Evolutionary conservation across 352 stramenopile species (phyloP).

Genomic region (Globisporangium cystogenes): DNA sequence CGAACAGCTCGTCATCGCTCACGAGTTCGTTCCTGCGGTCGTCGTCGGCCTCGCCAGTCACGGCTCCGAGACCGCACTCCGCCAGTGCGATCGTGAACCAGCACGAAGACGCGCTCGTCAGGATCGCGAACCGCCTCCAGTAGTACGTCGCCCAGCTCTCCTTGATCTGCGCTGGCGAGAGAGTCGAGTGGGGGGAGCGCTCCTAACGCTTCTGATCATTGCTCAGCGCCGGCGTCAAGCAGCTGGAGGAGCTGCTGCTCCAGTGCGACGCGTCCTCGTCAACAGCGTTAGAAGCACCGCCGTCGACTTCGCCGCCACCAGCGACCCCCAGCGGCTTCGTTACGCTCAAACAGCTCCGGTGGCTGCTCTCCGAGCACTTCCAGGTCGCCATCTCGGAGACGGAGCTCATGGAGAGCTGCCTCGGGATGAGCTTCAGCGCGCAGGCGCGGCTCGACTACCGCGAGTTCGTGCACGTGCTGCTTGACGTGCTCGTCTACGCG

Average conservation of each 20-base stretch:
- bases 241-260: conserved; percentile 31
- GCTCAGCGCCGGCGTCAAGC: conserved; percentile 31
- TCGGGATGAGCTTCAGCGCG: conserved; percentile 57
- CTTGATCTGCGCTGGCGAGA: background rate
- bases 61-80: conserved; percentile 6
- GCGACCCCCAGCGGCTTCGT: conserved; percentile 29
- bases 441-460: conserved; percentile 44
- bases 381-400: conserved; percentile 25
- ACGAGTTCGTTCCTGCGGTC: background rate
- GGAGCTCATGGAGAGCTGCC: conserved; percentile 44
- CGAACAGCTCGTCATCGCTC: background rate
- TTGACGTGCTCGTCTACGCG: conserved; percentile 56
- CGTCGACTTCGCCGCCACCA: background rate
- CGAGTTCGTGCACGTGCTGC: conserved; percentile 40
- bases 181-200: no score
- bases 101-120: conserved; percentile 42
- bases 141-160: conserved; percentile 26
- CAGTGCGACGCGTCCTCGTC: conserved; percentile 12
- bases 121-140: conserved; percentile 38
- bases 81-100: conserved; percentile 13
- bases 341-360: conserved; percentile 42
- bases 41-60: background rate
- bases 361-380: conserved; percentile 29
- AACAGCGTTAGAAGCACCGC: background rate
- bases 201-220: no score